phyloP scores from a whole-genome alignment of 768 basidiomycete genomes.

The Hortiboletus campestris region DNA sequence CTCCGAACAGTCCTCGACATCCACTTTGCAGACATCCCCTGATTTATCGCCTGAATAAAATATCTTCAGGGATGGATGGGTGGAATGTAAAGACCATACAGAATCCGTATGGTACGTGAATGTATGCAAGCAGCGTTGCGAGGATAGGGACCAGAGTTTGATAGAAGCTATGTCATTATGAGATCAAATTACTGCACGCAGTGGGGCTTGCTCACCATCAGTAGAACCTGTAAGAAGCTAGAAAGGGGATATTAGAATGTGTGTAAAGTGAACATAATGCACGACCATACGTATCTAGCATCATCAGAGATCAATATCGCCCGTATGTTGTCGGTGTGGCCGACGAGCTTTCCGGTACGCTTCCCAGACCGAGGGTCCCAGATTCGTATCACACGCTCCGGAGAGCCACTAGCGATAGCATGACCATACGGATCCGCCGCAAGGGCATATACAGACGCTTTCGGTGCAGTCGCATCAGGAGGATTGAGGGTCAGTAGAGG shows the following conservation, averaged over 20 bases:
- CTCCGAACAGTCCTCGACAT: conserved; percentile 78
- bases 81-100: conserved; percentile 90
- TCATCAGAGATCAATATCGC: conserved; percentile 88
- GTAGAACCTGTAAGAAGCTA: conserved; percentile 85
- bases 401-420: conserved; percentile 84
- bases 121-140: conserved; percentile 91
- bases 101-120: conserved; percentile 94
- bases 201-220: conserved; percentile 46
- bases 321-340: conserved; percentile 96
- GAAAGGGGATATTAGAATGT: conserved; percentile 3
- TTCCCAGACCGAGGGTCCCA: conserved; percentile 93
- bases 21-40: conserved; percentile 89
- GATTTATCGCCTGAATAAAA: conserved; percentile 96
- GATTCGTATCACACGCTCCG: conserved; percentile 84
- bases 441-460: conserved; percentile 75
- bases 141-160: conserved; percentile 90
- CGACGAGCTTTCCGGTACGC: conserved; percentile 81
- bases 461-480: conserved; percentile 62
- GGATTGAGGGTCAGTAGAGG: conserved; percentile 67
- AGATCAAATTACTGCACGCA: conserved; percentile 7
- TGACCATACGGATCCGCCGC: conserved; percentile 78
- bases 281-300: conserved; percentile 73
- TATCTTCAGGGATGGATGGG: conserved; percentile 78
- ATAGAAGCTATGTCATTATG: conserved; percentile 54
- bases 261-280: conserved; percentile 3